These are phyloP conservation scores for Phytophthora syringae DNA, from an alignment of 352 stramenopile species.

Conservation along the genomic window DNA sequence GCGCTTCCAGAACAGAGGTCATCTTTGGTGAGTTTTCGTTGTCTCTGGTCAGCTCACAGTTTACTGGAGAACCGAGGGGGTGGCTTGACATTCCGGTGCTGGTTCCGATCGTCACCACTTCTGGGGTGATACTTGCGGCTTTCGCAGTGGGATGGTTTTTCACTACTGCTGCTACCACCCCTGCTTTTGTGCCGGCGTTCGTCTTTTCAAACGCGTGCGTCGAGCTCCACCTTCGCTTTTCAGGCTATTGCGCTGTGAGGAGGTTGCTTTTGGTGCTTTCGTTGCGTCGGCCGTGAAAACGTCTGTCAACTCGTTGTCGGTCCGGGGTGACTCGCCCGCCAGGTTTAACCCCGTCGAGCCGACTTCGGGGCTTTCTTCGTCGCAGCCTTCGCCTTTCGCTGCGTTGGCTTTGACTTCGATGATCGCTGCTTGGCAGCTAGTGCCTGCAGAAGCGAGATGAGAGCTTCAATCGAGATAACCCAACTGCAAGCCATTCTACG, in stretches of 20 bases:
- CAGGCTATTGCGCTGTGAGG: neutral
- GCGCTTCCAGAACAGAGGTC: neutral
- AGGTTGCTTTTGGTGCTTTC: neutral
- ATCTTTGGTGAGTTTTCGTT: neutral
- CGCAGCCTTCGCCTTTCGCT: slow-evolving; percentile 17
- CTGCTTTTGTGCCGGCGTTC: slow-evolving; percentile 31
- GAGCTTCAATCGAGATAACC: neutral
- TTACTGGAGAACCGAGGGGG: slow-evolving; percentile 24
- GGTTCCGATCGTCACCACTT: neutral
- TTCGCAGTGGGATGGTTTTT: neutral
- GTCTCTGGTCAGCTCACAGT: slow-evolving; percentile 20
- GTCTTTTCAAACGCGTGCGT: slow-evolving; percentile 33
- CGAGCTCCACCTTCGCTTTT: slow-evolving; percentile 3
- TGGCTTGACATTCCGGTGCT: slow-evolving; percentile 11
- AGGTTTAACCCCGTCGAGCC: slow-evolving; percentile 29
- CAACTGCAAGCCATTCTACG: neutral
- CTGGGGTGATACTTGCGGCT: slow-evolving; percentile 3
- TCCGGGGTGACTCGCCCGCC: slow-evolving; percentile 24
- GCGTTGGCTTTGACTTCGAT: slow-evolving; percentile 15
- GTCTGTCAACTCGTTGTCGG: slow-evolving; percentile 25
- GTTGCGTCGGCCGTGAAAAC: neutral
- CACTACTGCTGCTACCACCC: slow-evolving; percentile 8
- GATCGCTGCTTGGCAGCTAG: slow-evolving; percentile 1
- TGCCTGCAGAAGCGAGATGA: slow-evolving; percentile 11
- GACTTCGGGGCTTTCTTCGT: slow-evolving; percentile 26